Evolutionary conservation across 768 basidiomycete species (phyloP).

Genomic region (Pulveroboletus sp.): DNA sequence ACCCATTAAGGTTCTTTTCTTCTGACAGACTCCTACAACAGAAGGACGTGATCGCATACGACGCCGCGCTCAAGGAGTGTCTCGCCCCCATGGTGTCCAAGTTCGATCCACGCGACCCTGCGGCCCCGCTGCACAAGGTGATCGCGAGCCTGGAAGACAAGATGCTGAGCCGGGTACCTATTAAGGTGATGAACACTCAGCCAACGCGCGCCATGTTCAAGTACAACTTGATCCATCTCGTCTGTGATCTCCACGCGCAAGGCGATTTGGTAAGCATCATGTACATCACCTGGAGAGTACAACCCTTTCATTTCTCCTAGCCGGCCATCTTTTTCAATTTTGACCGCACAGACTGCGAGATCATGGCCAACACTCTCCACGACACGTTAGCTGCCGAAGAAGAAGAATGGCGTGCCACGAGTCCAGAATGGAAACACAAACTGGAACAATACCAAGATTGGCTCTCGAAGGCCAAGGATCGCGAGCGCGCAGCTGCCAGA

Average conservation of each 20-base stretch:
- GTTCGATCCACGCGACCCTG: conserved; percentile 33
- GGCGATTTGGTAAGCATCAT: conserved; percentile 49
- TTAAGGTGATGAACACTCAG: conserved; percentile 27
- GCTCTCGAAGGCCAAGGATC: conserved; percentile 44
- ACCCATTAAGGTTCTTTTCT: conserved; percentile 47
- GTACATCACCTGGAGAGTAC: background rate
- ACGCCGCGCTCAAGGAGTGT: conserved; percentile 46
- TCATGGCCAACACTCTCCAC: conserved; percentile 42
- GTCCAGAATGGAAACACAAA: conserved; percentile 49
- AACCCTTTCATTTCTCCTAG: conserved; percentile 26
- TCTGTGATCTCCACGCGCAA: conserved; percentile 54
- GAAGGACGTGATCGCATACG: conserved; percentile 60
- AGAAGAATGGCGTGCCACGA: conserved; percentile 44
- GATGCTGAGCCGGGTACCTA: conserved; percentile 23
- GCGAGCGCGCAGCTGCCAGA: conserved; percentile 43
- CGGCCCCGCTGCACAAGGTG: conserved; percentile 37
- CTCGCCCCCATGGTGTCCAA: conserved; percentile 37
- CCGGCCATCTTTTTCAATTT: conserved; percentile 71
- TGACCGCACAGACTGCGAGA: conserved; percentile 57
- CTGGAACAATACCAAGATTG: conserved; percentile 51
- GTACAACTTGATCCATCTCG: conserved; percentile 47
- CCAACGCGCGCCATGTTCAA: conserved; percentile 34
- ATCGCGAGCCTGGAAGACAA: conserved; percentile 41
- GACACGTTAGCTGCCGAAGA: conserved; percentile 43
- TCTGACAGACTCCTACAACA: conserved; percentile 45